Base-by-base conservation (phyloP, 163 green algal genomes). In the Prototheca stagnorum region DNA sequence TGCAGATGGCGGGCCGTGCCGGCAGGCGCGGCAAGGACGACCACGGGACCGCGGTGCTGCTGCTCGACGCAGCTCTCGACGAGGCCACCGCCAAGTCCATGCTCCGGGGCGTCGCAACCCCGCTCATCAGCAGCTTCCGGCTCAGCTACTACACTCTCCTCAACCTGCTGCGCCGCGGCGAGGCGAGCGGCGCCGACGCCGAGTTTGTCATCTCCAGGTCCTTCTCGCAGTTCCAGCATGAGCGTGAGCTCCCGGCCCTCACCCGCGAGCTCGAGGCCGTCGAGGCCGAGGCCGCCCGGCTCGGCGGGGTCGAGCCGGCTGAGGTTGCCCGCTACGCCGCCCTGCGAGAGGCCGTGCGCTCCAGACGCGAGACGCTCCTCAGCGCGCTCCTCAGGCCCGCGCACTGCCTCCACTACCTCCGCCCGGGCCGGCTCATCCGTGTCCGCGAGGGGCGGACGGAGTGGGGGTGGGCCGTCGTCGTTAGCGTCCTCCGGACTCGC, bases 81-180 rank as follows among this genome's bases (percentile, higher is more conserved):
- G 55, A 69, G n/a, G 50, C 44, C 3, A 65, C 64, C 0, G 72
- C 56, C 44, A 58, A 50, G 64, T 65, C 73, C 12, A 81, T 92
- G 35, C 62, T 85, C 33, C 59, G 66, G 40, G 82, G 82, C 20
- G 70, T 74, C 44, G 60, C 88, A 2, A 66, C 51, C 21, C 84
- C 88, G 11, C 77, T 96, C 42, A 29, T 86, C 27, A 84, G 63
- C 47, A 78, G 65, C 45, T 98, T 96, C 84, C 78, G 79, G 49
- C 78, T 98, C 39, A 90, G 61, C 41, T 96, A 96, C 76, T 96
- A 96, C 72, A 93, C 84, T 17, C 79, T 98, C 68, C 72, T 98
- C 26, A 97, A 97, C 56, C 65, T 95, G 25, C 58, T 92, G 57
- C 65, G 67, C 6, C 67, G 82, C 9, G 59, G 72, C 33, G 77